These are phyloP conservation scores for Xylaria sp. DNA, from an alignment of 2,329 filamentous ascomycete genomes.

Conservation along the genomic window DNA sequence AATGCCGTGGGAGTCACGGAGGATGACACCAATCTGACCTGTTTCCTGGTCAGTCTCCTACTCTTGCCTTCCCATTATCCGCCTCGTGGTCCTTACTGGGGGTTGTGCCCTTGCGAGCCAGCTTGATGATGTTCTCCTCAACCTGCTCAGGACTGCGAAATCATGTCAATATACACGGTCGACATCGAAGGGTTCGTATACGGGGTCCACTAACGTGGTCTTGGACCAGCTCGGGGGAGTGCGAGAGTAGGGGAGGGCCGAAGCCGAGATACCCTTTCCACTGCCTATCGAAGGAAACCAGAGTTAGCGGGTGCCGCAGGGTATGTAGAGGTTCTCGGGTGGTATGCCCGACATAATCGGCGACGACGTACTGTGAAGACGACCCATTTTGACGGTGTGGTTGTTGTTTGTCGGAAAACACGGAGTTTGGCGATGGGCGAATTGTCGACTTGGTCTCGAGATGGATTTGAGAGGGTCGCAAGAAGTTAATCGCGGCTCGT, in stretches of 20 bases:
- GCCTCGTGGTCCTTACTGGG: constrained; percentile 15
- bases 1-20: constrained; percentile 96
- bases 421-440: constrained; percentile 15
- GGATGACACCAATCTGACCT: constrained; percentile 66
- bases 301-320: constrained; percentile 5
- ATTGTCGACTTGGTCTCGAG: constrained; percentile 26
- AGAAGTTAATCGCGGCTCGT: constrained; percentile 19
- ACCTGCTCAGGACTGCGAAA: constrained; percentile 70
- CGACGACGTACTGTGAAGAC: constrained; percentile 68
- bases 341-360: constrained; percentile 46
- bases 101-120: constrained; percentile 97
- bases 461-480: constrained; percentile 12
- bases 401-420: constrained; percentile 30
- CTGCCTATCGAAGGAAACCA: constrained; percentile 9
- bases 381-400: constrained; percentile 69
- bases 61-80: neutral
- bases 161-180: constrained; percentile 2
- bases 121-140: constrained; percentile 98
- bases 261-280: constrained; percentile 97
- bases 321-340: neutral
- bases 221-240: constrained; percentile 92
- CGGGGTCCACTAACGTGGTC: constrained; percentile 55
- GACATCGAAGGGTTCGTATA: neutral
- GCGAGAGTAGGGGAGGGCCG: constrained; percentile 95
- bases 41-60: neutral